Base-by-base conservation (phyloP, 163 green algal genomes). In the Scenedesmus sp. region DNA sequence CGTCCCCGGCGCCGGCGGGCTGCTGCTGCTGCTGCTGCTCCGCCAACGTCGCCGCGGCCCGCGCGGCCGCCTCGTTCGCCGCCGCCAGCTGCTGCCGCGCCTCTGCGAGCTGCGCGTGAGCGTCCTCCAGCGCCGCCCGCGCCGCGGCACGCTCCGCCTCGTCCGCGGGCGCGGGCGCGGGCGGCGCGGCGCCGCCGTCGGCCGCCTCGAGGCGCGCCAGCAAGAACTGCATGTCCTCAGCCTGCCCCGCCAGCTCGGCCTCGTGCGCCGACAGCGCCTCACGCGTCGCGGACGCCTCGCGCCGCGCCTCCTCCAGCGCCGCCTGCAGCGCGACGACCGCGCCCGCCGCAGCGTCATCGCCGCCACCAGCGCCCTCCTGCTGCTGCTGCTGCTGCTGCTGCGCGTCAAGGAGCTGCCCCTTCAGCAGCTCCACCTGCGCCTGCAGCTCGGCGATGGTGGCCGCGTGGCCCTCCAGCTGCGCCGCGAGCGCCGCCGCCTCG, bases 151-250 rank as follows among this genome's bases (percentile, higher is more conserved):
- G 70, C 18, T 78, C 33, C n/a, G 36, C 29, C 24, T 73, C 60
- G 20, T n/a, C 22, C 17, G 34, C 62, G 29, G 22, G 5, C 31
- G 36, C 34, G 28, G 62, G 13, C 22, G n/a, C 11, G 33, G 31
- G 14, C 33, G 26, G 60, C 60, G 36, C 62, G 9, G 18, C 42
- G 17, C 29, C 36, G 33, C 2, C 42, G 9, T 24, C 63, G 7
- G 17, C 28, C 53, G 22, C 28, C 67, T 65, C 50, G 42, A 78
- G 10, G 22, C 57, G 24, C 1, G 48, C 71, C 71, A 80, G 42
- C 45, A 80, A 33, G 58, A 72, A 71, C 58, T 71, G 58, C 58
- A 80, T 72, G 60, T 80, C 71, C 26, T 80, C 71, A 31, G 71
- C 71, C 45, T 80, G 71, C 1, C 57, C 50, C 10, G 45, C 58